Evolutionary conservation across 257 asterid genomes (phyloP).

Genomic region (Nicotiana benthamiana): DNA sequence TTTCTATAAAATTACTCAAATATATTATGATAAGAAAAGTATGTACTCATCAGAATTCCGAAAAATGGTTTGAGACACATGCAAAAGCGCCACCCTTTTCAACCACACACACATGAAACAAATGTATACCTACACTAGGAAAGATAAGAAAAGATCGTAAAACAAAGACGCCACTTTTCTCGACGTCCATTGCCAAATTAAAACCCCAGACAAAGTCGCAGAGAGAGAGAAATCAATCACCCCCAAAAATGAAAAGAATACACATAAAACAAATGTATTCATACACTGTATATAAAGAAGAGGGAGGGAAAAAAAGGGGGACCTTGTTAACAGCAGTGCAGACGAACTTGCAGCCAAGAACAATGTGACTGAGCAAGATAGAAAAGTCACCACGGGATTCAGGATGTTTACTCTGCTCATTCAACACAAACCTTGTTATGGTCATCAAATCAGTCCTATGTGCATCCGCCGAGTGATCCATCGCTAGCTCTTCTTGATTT

Average conservation of each 20-base stretch:
- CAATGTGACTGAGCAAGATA: slow-evolving; percentile 77
- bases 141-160: not conserved
- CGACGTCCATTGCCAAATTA: not conserved
- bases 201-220: not conserved
- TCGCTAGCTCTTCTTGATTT: slow-evolving; percentile 8
- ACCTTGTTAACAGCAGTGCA: slow-evolving; percentile 90
- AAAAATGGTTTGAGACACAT: not conserved
- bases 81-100: not conserved
- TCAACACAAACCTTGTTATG: slow-evolving; percentile 73
- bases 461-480: slow-evolving; percentile 94
- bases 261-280: not conserved
- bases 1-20: not conserved
- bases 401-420: slow-evolving; percentile 71
- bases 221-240: not conserved
- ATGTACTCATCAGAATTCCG: too few species aligned
- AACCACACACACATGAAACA: not conserved
- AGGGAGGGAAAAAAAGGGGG: not conserved
- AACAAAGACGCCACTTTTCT: not conserved
- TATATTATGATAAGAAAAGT: too few species aligned
- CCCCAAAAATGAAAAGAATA: not conserved
- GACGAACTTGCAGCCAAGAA: slow-evolving; percentile 91
- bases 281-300: not conserved
- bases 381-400: slow-evolving; percentile 93
- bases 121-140: not conserved
- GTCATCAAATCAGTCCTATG: slow-evolving; percentile 97